Evolutionary conservation across 306 rosid genomes (phyloP).

Genomic region (Sindora glabra): DNA sequence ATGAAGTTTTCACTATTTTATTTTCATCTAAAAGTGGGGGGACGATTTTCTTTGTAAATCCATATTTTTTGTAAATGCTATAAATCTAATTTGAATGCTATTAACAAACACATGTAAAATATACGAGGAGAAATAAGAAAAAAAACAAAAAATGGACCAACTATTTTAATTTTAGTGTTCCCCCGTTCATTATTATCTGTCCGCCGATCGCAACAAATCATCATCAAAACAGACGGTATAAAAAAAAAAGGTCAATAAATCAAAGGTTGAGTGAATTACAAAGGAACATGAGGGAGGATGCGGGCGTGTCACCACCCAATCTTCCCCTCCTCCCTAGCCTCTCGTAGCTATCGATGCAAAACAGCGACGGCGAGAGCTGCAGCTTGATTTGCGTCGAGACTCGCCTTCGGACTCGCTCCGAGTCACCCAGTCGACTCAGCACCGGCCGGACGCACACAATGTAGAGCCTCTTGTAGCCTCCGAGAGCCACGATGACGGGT

Average conservation of each 20-base stretch:
- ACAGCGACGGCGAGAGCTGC: conserved; percentile 82
- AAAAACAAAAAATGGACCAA: too few species aligned
- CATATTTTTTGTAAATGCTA: too few species aligned
- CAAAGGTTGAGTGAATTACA: conserved; percentile 42
- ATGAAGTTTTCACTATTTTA: too few species aligned
- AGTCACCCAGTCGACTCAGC: conserved; percentile 69
- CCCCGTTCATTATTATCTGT: too few species aligned
- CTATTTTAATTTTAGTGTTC: too few species aligned
- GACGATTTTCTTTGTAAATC: too few species aligned
- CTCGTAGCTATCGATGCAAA: conserved; percentile 55
- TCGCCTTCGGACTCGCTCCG: conserved; percentile 35
- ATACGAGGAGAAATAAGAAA: too few species aligned
- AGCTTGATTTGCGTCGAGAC: conserved; percentile 67
- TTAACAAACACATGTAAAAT: too few species aligned
- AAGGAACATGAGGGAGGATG: conserved; percentile 57
- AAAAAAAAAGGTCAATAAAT: background rate
- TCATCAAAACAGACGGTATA: too few species aligned
- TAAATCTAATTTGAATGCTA: too few species aligned
- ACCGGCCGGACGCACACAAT: conserved; percentile 72
- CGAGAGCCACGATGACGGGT: conserved; percentile 64
- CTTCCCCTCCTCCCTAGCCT: conserved; percentile 23
- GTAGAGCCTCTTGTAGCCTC: conserved; percentile 84
- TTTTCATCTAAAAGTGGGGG: too few species aligned
- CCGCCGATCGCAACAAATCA: too few species aligned
- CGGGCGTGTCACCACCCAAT: conserved; percentile 26